Percentiles rank a stretch among this genome's conserved stretches.
These are phyloP conservation scores for Zygoascus sp. DNA, from an alignment of 1,139 yeast species.

Conservation along the genomic window DNA sequence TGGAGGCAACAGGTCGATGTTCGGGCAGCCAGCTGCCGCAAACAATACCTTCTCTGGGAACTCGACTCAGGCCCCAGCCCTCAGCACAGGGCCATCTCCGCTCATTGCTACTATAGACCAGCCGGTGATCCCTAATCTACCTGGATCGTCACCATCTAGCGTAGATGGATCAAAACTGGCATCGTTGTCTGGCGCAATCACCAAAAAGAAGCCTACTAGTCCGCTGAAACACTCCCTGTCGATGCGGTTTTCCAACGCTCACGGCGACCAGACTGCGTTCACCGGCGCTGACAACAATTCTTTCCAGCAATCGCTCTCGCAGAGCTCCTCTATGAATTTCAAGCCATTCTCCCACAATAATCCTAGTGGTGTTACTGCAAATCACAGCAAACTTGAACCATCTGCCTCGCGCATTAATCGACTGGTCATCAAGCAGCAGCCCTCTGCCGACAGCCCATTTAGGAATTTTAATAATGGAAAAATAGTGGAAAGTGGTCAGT, in stretches of 20 bases:
- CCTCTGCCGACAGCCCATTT: constrained; percentile 5
- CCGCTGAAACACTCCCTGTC: constrained; percentile 2
- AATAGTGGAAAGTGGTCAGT: not conserved
- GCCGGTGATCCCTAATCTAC: not conserved
- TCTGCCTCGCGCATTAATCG: not conserved
- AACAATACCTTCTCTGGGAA: too few species aligned
- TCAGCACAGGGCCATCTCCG: not conserved
- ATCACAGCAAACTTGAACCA: constrained; percentile 1
- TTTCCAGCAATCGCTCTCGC: not conserved
- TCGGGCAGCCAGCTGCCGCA: too few species aligned
- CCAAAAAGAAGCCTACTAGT: not conserved
- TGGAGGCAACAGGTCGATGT: not conserved
- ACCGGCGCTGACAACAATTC: not conserved
- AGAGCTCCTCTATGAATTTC: constrained; percentile 1
- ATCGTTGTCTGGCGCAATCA: not conserved
- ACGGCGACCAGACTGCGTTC: not conserved
- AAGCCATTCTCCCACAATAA: not conserved
- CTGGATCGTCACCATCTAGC: not conserved
- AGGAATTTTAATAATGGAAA: not conserved
- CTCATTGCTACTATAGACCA: constrained; percentile 4
- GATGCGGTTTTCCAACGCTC: not conserved
- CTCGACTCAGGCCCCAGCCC: too few species aligned
- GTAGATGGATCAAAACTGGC: not conserved
- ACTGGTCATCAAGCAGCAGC: constrained; percentile 3
- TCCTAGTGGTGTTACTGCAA: not conserved